Conservation (phyloP, 495 filamentous ascomycete genomes). For the Tuber melanosporum region DNA sequence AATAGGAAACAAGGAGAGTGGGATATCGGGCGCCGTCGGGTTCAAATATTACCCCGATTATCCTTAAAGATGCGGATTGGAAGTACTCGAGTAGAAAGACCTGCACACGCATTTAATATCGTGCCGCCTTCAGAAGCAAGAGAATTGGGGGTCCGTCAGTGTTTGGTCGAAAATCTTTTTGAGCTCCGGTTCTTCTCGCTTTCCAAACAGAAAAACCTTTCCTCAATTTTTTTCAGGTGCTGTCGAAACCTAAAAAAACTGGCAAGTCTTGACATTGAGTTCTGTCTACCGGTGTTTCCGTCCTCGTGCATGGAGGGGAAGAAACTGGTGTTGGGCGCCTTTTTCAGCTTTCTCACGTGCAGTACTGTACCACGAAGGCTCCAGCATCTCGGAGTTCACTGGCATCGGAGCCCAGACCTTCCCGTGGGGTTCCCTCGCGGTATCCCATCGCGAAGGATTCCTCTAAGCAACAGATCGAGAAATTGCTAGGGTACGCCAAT, state of each 20-base stretch:
- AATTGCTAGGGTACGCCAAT: background rate
- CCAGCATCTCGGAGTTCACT: background rate
- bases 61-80: background rate
- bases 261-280: background rate
- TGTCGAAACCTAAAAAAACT: background rate
- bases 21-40: background rate
- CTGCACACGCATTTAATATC: conserved; percentile 1
- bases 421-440: background rate
- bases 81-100: background rate
- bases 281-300: background rate
- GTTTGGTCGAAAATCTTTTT: background rate
- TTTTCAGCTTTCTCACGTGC: background rate
- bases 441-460: background rate
- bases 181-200: background rate
- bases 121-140: background rate
- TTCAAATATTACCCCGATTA: conserved; percentile 1
- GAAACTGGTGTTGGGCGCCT: background rate
- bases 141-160: background rate
- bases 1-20: background rate
- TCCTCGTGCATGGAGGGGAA: background rate
- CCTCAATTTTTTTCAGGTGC: background rate
- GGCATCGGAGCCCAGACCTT: background rate
- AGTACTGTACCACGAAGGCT: background rate
- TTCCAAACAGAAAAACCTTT: background rate
- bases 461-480: background rate